phyloP scores from a whole-genome alignment of 345 rosid genomes.

The Salix suchowensis region DNA sequence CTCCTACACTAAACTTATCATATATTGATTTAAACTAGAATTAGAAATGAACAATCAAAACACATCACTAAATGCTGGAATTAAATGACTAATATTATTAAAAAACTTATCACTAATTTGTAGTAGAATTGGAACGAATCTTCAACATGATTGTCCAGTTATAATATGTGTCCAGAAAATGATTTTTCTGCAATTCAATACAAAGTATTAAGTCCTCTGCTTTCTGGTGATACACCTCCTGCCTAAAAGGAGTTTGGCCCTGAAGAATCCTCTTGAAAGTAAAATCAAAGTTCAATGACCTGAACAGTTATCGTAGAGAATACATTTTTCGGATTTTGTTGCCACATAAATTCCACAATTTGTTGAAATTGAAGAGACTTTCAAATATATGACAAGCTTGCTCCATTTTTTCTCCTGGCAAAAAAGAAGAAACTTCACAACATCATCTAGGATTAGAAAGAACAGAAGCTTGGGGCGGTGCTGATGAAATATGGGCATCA shows the following conservation, averaged over 20 bases:
- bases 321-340: too few species aligned
- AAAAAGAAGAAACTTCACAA: background rate
- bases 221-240: background rate
- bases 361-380: too few species aligned
- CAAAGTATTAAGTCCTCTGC: background rate
- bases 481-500: background rate
- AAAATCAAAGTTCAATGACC: background rate
- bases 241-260: background rate
- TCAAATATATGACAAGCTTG: background rate
- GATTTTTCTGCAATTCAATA: background rate
- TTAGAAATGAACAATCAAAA: too few species aligned
- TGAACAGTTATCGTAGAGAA: background rate
- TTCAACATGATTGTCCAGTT: background rate
- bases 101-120: too few species aligned
- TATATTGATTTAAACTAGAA: too few species aligned
- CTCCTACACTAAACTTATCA: too few species aligned
- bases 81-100: too few species aligned
- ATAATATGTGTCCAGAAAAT: background rate
- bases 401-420: background rate
- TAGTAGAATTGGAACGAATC: too few species aligned
- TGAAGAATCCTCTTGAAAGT: background rate
- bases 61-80: too few species aligned
- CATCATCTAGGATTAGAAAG: conserved; percentile 6
- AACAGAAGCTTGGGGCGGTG: background rate
- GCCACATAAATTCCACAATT: background rate